These are phyloP conservation scores for Boletellus ananas DNA, from an alignment of 768 basidiomycete genomes.

Conservation along the genomic window DNA sequence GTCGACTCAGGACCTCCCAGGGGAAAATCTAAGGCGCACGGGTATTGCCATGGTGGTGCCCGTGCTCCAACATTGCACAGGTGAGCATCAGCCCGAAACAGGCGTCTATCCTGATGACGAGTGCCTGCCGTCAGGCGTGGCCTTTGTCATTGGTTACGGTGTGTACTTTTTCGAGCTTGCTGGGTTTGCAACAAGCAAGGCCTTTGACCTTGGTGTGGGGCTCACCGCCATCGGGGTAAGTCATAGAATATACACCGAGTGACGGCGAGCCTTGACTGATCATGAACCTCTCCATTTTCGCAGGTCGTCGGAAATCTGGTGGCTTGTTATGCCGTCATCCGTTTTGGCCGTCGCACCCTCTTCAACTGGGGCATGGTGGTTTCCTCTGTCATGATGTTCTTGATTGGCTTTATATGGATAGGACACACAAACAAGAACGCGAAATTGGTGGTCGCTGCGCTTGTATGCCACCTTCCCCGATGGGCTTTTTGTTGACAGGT, in stretches of 20 bases:
- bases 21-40: constrained; percentile 23
- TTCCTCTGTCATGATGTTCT: constrained; percentile 18
- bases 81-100: not conserved
- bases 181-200: constrained; percentile 25
- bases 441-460: constrained; percentile 21
- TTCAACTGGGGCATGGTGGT: constrained; percentile 29
- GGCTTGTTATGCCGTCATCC: constrained; percentile 24
- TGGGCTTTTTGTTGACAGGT: too few species aligned
- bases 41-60: constrained; percentile 31
- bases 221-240: constrained; percentile 26
- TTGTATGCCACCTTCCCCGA: constrained; percentile 17
- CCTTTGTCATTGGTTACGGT: constrained; percentile 27
- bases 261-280: not conserved
- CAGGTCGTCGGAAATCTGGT: constrained; percentile 26
- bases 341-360: constrained; percentile 22
- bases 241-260: not conserved
- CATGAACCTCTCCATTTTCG: too few species aligned
- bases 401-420: constrained; percentile 30
- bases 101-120: not conserved
- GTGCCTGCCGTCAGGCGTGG: constrained; percentile 12
- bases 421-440: constrained; percentile 5
- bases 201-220: constrained; percentile 33
- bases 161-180: constrained; percentile 37
- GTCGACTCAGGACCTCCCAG: constrained; percentile 3
- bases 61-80: constrained; percentile 26